These are phyloP conservation scores for Tetracentron sinense DNA, from an alignment of 164 flowering plant genomes.

Conservation along the genomic window DNA sequence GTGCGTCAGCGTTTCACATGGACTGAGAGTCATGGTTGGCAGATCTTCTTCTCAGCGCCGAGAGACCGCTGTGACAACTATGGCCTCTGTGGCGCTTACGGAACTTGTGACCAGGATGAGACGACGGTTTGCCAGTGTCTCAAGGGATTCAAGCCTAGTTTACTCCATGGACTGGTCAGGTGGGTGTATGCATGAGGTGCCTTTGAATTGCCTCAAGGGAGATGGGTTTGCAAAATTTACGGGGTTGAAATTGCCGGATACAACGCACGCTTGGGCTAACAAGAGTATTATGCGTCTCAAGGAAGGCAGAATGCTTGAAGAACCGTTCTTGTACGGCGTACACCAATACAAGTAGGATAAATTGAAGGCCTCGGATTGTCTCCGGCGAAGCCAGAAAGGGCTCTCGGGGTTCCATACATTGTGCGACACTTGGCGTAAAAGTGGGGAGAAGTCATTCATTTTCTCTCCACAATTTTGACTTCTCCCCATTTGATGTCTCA, in stretches of 20 bases:
- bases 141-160: conserved; percentile 33
- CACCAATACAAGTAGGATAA: too few relatives aligned
- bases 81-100: conserved; percentile 32
- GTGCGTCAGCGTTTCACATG: conserved; percentile 6
- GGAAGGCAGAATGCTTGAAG: too few relatives aligned
- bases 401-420: too few relatives aligned
- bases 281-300: not conserved
- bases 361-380: too few relatives aligned
- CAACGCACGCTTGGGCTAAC: too few relatives aligned
- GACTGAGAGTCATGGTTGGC: conserved; percentile 20
- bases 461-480: too few relatives aligned
- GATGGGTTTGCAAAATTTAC: conserved; percentile 23
- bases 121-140: conserved; percentile 35
- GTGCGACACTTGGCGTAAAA: too few relatives aligned
- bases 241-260: too few relatives aligned
- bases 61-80: conserved; percentile 26
- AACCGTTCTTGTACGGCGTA: too few relatives aligned
- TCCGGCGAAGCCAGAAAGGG: too few relatives aligned
- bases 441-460: too few relatives aligned
- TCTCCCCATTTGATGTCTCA: too few relatives aligned
- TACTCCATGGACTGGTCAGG: conserved; percentile 16
- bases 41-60: not conserved
- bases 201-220: conserved; percentile 14
- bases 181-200: conserved; percentile 26
- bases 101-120: conserved; percentile 19